Conservation (phyloP, 345 rosid species). For the Syzygium aromaticum region DNA sequence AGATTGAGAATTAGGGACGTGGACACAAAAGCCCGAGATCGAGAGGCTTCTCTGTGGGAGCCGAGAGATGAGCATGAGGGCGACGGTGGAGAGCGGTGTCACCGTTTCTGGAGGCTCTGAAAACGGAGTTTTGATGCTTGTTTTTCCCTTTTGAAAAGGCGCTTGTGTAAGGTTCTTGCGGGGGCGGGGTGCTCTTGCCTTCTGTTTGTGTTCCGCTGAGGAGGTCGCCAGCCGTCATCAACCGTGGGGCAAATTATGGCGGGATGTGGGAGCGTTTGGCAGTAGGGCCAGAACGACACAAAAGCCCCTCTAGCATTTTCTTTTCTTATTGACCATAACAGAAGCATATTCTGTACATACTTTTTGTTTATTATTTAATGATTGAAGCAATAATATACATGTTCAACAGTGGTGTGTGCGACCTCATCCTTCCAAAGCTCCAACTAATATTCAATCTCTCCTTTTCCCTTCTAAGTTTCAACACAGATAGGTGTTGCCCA, state of each 20-base stretch:
- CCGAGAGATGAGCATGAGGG: background rate
- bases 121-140: background rate
- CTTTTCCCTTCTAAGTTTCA: background rate
- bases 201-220: background rate
- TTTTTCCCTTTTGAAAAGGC: background rate
- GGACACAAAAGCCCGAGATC: constrained; percentile 17
- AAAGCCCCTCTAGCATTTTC: background rate
- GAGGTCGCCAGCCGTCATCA: background rate
- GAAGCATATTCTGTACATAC: background rate
- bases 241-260: background rate
- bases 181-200: background rate
- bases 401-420: background rate
- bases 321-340: background rate
- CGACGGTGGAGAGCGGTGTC: background rate
- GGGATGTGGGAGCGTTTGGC: background rate
- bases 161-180: background rate
- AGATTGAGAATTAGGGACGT: constrained; percentile 27
- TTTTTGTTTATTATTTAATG: background rate
- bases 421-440: background rate
- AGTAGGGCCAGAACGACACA: background rate
- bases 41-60: constrained; percentile 21
- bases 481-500: background rate
- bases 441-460: background rate
- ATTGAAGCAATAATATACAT: background rate
- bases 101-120: constrained; percentile 13